Evolutionary conservation across 2,329 filamentous ascomycete genomes (phyloP), one percentile per base, ranked within the genome.

Genomic region (Pseudogymnoascus sp.): DNA sequence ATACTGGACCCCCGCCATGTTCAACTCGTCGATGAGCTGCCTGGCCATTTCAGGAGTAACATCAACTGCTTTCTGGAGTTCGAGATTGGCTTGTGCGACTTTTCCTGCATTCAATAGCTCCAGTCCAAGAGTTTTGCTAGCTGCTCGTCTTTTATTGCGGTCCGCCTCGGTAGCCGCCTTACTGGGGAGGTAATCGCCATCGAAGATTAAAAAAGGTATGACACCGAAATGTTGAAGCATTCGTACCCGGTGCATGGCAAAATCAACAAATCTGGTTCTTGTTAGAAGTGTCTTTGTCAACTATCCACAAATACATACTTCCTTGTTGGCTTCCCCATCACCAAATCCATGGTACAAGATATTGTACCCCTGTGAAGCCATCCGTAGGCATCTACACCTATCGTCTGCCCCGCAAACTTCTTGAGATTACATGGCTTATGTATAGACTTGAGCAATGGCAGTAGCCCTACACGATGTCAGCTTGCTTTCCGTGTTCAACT

Each of bases 301-400:
- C 1, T 62, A 18, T 8, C 16, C 26, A 31, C 40, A 57, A 36
- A 40, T 14, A 77, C 84, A 73, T 80, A 96, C 90, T 91, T 96
- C 62, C 85, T 87, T 0, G 93, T 97, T 12, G 91, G 92, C 74
- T 91, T 95, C 71, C 86, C 91, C 71, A 93, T 83, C 37, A 92
- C 95, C 67, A 99, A 83, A 71, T 97, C 95, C 71, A 95, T 86
- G 67, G 93, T 91, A 78, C 93, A 97, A 60, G 90, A 85, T 68
- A 96, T 87, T 57, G 92, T 92, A 62, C 93, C 96, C 69, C 95
- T 88, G 76, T 99, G 95, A 63, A 99, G 86, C 95, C 96, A 99
- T 74, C 93, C 95, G 81, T 99, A 99, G 64, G 90, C 93, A 75
- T 99, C 95, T 37, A 99, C 87, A n/a, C 90, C 96, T 57, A 99